Evolutionary conservation across 2,329 filamentous ascomycete genomes (phyloP).

Genomic region (Botrytis galanthina): DNA sequence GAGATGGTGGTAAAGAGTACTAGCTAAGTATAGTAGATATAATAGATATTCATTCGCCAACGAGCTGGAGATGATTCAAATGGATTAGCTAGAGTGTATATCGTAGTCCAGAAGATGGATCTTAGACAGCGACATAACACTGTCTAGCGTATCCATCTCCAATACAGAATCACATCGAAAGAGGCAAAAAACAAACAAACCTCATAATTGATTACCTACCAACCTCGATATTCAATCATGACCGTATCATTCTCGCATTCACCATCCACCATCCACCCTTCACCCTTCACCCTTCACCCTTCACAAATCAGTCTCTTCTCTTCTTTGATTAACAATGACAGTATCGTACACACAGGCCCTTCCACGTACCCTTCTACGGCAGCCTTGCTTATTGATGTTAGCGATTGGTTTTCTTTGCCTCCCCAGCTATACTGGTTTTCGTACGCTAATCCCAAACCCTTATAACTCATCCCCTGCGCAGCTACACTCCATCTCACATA

Average conservation of each 20-base stretch:
- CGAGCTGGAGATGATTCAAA: not conserved
- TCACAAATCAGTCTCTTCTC: not conserved
- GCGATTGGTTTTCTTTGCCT: not conserved
- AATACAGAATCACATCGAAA: not conserved
- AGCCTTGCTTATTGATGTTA: conserved; percentile 5
- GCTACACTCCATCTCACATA: not conserved
- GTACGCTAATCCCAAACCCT: not conserved
- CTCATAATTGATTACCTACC: not conserved
- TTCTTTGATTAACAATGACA: not conserved
- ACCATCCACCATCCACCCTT: too few species aligned
- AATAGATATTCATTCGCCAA: not conserved
- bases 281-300: too few species aligned
- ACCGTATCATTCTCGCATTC: not conserved
- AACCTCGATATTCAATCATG: not conserved
- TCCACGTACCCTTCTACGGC: conserved; percentile 7
- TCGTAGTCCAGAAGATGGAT: not conserved
- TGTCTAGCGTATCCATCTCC: too few species aligned
- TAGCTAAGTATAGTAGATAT: not conserved
- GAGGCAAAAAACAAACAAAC: not conserved
- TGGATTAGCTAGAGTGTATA: not conserved
- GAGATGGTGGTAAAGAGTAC: not conserved
- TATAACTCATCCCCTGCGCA: not conserved
- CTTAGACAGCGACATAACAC: too few species aligned
- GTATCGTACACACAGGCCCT: not conserved
- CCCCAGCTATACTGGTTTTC: not conserved